Base-by-base conservation (phyloP, 805 yeast genomes). In the Yamadazyma tumulicola region DNA sequence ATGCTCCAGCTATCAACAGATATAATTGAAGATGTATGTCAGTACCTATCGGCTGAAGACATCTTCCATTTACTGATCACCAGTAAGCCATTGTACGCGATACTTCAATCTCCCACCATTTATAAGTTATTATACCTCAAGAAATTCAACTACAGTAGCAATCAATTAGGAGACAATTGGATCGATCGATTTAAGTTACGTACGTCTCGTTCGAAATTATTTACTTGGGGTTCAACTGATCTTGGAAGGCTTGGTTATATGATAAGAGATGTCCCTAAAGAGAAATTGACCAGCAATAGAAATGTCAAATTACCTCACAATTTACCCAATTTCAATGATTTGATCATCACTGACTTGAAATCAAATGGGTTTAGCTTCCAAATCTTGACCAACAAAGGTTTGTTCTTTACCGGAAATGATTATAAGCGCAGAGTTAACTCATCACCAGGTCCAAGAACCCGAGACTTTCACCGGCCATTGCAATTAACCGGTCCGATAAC, bases 351-450 rank as follows among this genome's bases (percentile, higher is more conserved):
- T 1, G 80, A 75, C 43, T 59, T 81, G 1, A 62, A 74, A 16
- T 77, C 79, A 6, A 83, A 83, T 19, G 91, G 91, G 1, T 81
- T 69, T 48, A 71, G 79, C 4, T 76, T 79, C 41, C 77, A 77
- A 32, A 59, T 82, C 2, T 57, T 82, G 22, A 72, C 82, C 0
- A 64, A 66, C 19, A 54, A 66, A 1, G 88, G 89, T 1, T 49
- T 83, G 5, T 81, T 66, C 52, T 66, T 65, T 20, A 74, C 82
- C 4, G 86, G 83, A 0, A 34, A 45, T 7, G 38, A 42, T 26
- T 59, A 63, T 56, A 48, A 31, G 22, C 19, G 6, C n/a, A 45
- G 19, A 35, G 36, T 8, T 19, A 11, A 29, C 8, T 38, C 51
- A 19, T 39, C 60, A 11, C 68, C 68, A 0, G 67, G 62, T 4